Evolutionary conservation across 805 yeast genomes (phyloP).

Genomic region (Ogataea henricii): DNA sequence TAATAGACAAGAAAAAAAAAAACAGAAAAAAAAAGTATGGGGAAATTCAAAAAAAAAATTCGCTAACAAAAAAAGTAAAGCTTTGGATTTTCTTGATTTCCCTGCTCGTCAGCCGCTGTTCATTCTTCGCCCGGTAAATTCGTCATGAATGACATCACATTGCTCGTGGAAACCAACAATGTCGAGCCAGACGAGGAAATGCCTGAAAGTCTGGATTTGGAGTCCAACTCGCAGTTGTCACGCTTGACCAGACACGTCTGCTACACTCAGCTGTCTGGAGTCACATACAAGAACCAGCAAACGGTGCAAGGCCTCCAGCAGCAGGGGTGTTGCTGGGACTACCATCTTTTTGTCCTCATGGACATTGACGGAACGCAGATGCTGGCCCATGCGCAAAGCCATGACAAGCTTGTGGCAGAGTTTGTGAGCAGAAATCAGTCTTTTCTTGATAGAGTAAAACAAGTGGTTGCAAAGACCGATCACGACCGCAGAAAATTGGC

Average conservation of each 20-base stretch:
- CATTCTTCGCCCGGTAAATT: no score
- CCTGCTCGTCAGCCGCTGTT: not conserved
- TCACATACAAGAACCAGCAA: not conserved
- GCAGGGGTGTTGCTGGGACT: conserved; percentile 1
- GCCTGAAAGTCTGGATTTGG: not conserved
- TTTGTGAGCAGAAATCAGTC: not conserved
- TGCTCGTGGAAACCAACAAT: conserved; percentile 1
- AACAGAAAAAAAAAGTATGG: not conserved
- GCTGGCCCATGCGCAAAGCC: not conserved
- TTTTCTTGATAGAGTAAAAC: not conserved
- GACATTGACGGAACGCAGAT: not conserved
- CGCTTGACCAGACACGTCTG: not conserved
- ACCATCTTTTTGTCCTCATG: conserved; percentile 9
- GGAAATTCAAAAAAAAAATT: not conserved
- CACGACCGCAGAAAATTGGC: conserved; percentile 19
- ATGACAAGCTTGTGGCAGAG: not conserved
- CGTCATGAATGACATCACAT: not conserved
- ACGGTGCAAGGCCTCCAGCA: not conserved
- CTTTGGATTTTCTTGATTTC: no score
- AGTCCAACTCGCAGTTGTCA: not conserved
- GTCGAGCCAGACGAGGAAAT: no score
- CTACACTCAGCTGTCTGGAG: not conserved
- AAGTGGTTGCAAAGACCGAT: not conserved
- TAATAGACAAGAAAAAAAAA: not conserved
- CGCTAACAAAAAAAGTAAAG: not conserved